Conservation (phyloP, 257 asterid species). For the Solanum lignicaule region DNA sequence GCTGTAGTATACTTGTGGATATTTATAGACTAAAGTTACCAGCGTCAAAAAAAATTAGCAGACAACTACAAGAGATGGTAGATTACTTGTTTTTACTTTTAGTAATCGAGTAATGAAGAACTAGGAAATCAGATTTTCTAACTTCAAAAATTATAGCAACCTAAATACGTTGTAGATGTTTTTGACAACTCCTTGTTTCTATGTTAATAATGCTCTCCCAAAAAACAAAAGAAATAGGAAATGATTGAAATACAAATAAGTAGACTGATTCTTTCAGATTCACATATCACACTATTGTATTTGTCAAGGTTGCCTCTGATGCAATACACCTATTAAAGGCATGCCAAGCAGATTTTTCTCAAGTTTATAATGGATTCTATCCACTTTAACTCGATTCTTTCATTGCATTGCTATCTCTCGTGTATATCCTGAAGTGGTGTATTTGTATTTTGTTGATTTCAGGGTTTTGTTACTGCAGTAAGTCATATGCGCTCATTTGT, state of each 20-base stretch:
- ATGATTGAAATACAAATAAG: neutral
- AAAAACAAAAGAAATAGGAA: neutral
- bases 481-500: slow-evolving; percentile 82
- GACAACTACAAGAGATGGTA: neutral
- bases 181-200: neutral
- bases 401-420: neutral
- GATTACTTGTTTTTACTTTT: neutral
- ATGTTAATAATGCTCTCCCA: neutral
- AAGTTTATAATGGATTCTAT: neutral
- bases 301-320: neutral
- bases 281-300: neutral
- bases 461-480: slow-evolving; percentile 95
- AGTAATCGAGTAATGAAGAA: neutral
- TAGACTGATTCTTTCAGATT: neutral
- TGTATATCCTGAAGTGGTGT: neutral
- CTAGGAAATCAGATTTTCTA: neutral
- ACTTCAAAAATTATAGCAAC: neutral
- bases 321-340: neutral
- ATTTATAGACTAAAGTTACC: neutral
- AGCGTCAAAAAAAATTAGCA: neutral
- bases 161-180: neutral
- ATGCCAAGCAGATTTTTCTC: neutral
- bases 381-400: neutral
- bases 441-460: slow-evolving; percentile 13
- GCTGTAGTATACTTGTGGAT: neutral